Percentiles rank a stretch among this genome's conserved stretches.
These are phyloP conservation scores for Ophidiomyces ophidiicola DNA, from an alignment of 2,329 filamentous ascomycete species.

Conservation along the genomic window DNA sequence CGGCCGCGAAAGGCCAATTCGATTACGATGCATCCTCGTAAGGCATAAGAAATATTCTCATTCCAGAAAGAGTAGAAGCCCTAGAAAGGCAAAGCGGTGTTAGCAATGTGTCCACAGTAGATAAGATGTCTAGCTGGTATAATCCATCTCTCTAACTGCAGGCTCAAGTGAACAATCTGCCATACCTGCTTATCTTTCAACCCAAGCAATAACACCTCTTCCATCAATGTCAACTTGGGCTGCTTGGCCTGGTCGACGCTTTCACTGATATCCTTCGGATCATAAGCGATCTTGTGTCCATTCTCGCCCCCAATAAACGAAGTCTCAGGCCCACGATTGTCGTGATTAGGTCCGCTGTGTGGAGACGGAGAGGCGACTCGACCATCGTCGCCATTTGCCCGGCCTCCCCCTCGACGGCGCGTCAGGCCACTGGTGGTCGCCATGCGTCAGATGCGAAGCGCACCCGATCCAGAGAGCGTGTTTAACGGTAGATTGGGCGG, in stretches of 20 bases:
- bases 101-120: conserved; percentile 1
- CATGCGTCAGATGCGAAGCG: conserved; percentile 32
- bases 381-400: conserved; percentile 50
- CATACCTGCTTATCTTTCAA: conserved; percentile 96
- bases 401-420: conserved; percentile 54
- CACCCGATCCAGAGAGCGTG: background rate
- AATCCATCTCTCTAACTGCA: background rate
- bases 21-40: conserved; percentile 95
- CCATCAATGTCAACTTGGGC: conserved; percentile 96
- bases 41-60: conserved; percentile 97
- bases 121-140: background rate
- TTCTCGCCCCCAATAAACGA: conserved; percentile 80
- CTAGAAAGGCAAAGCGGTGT: conserved; percentile 35
- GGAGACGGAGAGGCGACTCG: conserved; percentile 55
- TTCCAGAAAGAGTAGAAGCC: conserved; percentile 99
- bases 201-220: conserved; percentile 88
- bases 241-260: conserved; percentile 93
- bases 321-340: conserved; percentile 52
- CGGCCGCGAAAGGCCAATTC: conserved; percentile 92
- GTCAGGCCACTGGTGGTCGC: conserved; percentile 59
- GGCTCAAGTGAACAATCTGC: background rate
- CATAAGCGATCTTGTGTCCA: conserved; percentile 96
- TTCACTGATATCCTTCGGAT: conserved; percentile 94
- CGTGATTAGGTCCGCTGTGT: conserved; percentile 45
- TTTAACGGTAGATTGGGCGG: background rate